Evolutionary conservation across 2,329 filamentous ascomycete genomes (phyloP).

Genomic region (Diaporthe vaccinii): DNA sequence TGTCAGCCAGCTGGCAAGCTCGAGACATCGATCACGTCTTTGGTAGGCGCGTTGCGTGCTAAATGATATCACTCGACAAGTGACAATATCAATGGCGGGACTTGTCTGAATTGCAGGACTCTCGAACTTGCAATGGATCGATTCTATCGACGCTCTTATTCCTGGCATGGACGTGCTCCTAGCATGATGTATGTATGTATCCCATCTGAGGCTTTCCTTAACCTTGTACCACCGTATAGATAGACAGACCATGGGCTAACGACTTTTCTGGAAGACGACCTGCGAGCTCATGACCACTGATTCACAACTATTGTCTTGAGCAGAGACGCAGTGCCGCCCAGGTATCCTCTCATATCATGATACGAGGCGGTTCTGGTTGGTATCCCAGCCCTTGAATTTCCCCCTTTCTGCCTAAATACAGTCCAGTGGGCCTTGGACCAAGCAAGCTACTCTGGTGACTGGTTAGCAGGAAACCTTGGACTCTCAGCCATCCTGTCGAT

Average conservation of each 20-base stretch:
- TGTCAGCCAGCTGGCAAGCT: neutral
- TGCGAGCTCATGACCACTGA: neutral
- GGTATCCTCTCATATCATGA: neutral
- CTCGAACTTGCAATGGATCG: neutral
- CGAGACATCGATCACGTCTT: neutral
- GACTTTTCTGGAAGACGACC: neutral
- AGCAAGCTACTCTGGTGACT: slow-evolving; percentile 7
- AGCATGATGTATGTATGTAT: neutral
- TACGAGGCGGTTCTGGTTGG: slow-evolving; percentile 14
- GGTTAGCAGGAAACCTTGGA: neutral
- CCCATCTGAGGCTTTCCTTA: neutral
- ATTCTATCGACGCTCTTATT: neutral
- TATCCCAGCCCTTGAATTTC: slow-evolving; percentile 25
- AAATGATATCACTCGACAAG: neutral
- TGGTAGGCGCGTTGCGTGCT: no score
- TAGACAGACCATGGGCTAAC: neutral
- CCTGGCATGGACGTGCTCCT: neutral
- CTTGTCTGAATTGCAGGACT: neutral
- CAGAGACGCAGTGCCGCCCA: neutral
- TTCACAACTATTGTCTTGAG: neutral
- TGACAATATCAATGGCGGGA: neutral
- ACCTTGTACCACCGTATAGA: neutral
- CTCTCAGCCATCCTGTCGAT: neutral
- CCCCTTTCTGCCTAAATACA: slow-evolving; percentile 30
- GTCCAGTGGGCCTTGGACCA: slow-evolving; percentile 11